These are phyloP conservation scores for Dictyostelium purpureum DNA, from an alignment of 78 protist species.

Conservation along the genomic window DNA sequence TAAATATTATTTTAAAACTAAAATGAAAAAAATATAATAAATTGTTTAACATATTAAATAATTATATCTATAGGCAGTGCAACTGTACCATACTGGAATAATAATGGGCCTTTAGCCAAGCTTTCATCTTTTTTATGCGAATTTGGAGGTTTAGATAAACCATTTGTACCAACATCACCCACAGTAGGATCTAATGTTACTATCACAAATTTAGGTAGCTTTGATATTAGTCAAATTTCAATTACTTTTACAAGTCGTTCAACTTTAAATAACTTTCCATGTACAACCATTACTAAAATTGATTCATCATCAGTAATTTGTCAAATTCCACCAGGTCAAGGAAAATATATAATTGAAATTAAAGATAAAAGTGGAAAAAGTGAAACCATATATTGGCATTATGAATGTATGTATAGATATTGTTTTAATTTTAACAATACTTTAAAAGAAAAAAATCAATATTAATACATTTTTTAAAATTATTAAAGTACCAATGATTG, in stretches of 20 bases:
- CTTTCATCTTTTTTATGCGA: slow-evolving; percentile 6
- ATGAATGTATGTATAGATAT: slow-evolving; percentile 6
- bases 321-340: slow-evolving; percentile 4
- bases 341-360: not conserved
- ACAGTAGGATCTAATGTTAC: not conserved
- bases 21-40: too few species aligned
- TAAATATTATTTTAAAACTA: too few species aligned
- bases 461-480: too few species aligned
- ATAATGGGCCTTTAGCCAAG: not conserved
- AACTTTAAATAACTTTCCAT: not conserved
- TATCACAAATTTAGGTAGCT: not conserved
- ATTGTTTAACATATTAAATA: not conserved
- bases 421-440: not conserved
- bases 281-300: not conserved
- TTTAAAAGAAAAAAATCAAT: too few species aligned
- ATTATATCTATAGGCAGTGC: not conserved
- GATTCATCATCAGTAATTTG: not conserved
- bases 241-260: not conserved
- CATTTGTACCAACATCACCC: not conserved
- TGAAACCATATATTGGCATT: not conserved
- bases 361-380: not conserved
- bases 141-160: slow-evolving; percentile 34
- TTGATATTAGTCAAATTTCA: not conserved
- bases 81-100: slow-evolving; percentile 7
- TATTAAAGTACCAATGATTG: not conserved